Evolutionary conservation across 78 protist species (phyloP).

Genomic region (Tieghemostelium lacteum): DNA sequence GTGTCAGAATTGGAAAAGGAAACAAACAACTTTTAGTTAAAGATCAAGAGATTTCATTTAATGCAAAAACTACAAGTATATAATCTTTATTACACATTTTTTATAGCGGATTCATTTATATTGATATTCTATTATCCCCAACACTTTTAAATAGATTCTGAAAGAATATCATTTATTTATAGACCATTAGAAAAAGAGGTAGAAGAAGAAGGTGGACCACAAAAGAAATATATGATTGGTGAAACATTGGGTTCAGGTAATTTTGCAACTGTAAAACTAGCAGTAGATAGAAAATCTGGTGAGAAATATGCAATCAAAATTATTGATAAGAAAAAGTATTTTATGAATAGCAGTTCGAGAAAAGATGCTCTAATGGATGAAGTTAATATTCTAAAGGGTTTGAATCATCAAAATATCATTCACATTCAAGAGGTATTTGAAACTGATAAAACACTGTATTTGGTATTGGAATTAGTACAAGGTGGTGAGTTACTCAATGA

Average conservation of each 20-base stretch:
- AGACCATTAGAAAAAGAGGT: conserved; percentile 39
- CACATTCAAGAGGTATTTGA: conserved; percentile 73
- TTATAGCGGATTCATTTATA: background rate
- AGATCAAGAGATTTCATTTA: conserved; percentile 50
- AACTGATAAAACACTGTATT: conserved; percentile 44
- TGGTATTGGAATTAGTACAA: conserved; percentile 72
- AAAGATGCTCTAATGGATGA: conserved; percentile 84
- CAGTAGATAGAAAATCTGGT: conserved; percentile 74
- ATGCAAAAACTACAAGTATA: conserved; percentile 17
- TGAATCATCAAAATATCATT: conserved; percentile 72
- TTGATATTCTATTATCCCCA: background rate
- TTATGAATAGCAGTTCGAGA: conserved; percentile 52
- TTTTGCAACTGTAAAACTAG: conserved; percentile 82
- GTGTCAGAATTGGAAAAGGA: conserved; percentile 72
- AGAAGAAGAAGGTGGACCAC: conserved; percentile 70
- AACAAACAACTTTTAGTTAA: background rate
- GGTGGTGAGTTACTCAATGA: conserved; percentile 67
- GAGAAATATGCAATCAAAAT: conserved; percentile 71
- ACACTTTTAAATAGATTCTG: background rate
- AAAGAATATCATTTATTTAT: conserved; percentile 55
- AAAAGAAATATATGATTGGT: conserved; percentile 63
- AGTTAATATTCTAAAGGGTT: conserved; percentile 59
- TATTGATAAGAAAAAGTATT: conserved; percentile 79
- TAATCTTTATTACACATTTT: background rate
- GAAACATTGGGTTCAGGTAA: conserved; percentile 76